phyloP scores from a whole-genome alignment of 148 eudicot genomes.

The Rhododendron vialii region DNA sequence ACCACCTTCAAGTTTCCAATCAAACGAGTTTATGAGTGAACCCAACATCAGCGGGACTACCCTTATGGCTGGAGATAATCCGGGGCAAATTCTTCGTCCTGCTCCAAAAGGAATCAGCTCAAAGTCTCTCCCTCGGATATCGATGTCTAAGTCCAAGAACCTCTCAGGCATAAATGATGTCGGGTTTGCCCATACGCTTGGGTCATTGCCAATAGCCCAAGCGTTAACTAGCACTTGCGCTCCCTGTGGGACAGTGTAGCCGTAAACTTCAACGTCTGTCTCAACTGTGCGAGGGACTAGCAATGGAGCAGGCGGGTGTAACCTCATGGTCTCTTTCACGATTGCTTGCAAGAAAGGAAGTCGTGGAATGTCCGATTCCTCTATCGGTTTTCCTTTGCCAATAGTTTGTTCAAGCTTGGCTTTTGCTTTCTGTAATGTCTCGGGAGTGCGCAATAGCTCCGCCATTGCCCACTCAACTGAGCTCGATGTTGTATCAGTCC shows the following conservation, averaged over 20 bases:
- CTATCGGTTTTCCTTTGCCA: not conserved
- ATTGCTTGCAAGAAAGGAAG: slow-evolving; percentile 2
- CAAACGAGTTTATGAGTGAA: slow-evolving; percentile 10
- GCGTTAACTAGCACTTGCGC: slow-evolving; percentile 9
- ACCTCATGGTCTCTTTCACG: slow-evolving; percentile 4
- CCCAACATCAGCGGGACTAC: slow-evolving; percentile 8
- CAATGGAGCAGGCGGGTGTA: not conserved
- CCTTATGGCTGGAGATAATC: not conserved
- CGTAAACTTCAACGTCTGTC: not conserved
- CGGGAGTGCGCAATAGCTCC: not conserved
- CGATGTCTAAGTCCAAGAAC: slow-evolving; percentile 5
- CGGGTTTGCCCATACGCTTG: not conserved
- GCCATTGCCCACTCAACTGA: slow-evolving; percentile 8
- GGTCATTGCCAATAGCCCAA: slow-evolving; percentile 9
- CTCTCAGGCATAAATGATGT: slow-evolving; percentile 11
- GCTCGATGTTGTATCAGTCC: not conserved
- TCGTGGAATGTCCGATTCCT: not conserved
- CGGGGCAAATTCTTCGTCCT: slow-evolving; percentile 13
- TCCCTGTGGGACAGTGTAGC: slow-evolving; percentile 8
- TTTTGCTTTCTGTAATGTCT: not conserved
- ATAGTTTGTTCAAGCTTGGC: not conserved
- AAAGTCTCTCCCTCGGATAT: slow-evolving; percentile 10
- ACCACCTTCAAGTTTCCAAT: not conserved
- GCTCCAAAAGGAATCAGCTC: slow-evolving; percentile 15
- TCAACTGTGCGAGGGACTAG: not conserved